Percentiles rank a stretch among this genome's conserved stretches.
Evolutionary conservation across 148 eudicot species (phyloP).

Genomic region (Amaranthus cruentus): DNA sequence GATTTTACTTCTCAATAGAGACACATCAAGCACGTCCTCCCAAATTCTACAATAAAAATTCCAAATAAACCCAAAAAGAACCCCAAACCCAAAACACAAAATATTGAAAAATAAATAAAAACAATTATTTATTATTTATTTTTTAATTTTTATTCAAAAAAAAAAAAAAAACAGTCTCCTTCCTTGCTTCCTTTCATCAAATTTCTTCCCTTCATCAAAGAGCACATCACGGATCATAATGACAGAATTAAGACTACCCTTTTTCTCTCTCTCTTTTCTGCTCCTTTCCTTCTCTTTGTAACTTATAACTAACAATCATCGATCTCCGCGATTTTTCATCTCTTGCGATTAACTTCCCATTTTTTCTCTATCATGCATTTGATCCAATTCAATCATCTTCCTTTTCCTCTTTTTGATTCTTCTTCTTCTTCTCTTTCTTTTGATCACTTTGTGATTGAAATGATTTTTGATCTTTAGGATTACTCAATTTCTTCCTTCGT

Average conservation of each 20-base stretch:
- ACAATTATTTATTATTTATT: background rate
- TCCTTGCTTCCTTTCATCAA: background rate
- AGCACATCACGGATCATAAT: slow-evolving; percentile 50
- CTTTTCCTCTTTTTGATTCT: background rate
- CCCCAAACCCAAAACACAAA: slow-evolving; percentile 1
- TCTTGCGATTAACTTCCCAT: background rate
- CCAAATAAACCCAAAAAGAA: slow-evolving; percentile 15
- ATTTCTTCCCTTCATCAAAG: slow-evolving; percentile 7
- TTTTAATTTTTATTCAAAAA: too few relatives aligned
- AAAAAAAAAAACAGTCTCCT: too few relatives aligned
- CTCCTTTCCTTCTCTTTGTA: background rate
- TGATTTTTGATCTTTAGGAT: slow-evolving; percentile 8
- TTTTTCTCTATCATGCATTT: slow-evolving; percentile 2
- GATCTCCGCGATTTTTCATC: slow-evolving; percentile 26
- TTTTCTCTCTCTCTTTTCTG: slow-evolving; percentile 5
- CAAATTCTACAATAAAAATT: slow-evolving; percentile 3
- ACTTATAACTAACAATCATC: slow-evolving; percentile 22
- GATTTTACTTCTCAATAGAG: background rate
- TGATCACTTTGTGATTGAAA: slow-evolving; percentile 7
- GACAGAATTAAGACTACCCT: slow-evolving; percentile 14
- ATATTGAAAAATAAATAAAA: background rate
- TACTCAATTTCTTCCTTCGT: background rate
- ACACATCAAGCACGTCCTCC: slow-evolving; percentile 23
- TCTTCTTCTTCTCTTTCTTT: background rate
- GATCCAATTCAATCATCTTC: background rate